Evolutionary conservation across 345 rosid genomes (phyloP), one percentile per base, ranked within the genome.

Genomic region (Ricinus communis): DNA sequence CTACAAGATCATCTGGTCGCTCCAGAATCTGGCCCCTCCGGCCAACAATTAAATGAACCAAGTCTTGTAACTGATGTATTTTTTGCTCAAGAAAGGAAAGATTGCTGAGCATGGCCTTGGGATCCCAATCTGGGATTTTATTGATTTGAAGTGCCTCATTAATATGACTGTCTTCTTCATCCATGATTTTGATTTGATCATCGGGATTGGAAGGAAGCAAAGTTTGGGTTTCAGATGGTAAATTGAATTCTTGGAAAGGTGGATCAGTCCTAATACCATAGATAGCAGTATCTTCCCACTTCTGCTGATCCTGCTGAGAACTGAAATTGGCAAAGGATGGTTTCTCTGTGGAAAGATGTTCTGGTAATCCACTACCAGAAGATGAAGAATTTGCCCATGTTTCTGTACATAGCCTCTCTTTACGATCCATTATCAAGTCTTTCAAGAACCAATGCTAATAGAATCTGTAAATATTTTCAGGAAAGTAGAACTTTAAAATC

Each of bases 61-160:
- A 75, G 69, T 84, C 93, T 77, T 88, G 98, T n/a, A 91, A 85
- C 70, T 92, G 91, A 76, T 87, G 97, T 72, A 95, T 87, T 86
- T 95, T 95, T 64, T 89, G 85, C 49, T 92, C 96, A 73, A 95
- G 85, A 81, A 90, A 92, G 2, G 97, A 87, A 1, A 95, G 86
- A 63, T 89, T 92, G 74, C 79, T 85, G n/a, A 90, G 83, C 91
- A 84, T 89, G 1, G 87, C 76, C 47, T 81, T 89, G 2, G 97
- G 94, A 81, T 95, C 97, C 99, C 99, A 95, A 15, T 90, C 91
- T 65, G 79, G 93, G 43, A 76, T 69, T 76, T 74, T 87, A 65
- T 72, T 72, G 13, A 74, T 73, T 74, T 78, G 83, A 33, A 81
- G 76, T 9, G 71, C 71, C 68, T 71, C 87, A 62, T 74, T 86